phyloP scores from a whole-genome alignment of 1,284 basidiomycete genomes.

The Mycena sp. region DNA sequence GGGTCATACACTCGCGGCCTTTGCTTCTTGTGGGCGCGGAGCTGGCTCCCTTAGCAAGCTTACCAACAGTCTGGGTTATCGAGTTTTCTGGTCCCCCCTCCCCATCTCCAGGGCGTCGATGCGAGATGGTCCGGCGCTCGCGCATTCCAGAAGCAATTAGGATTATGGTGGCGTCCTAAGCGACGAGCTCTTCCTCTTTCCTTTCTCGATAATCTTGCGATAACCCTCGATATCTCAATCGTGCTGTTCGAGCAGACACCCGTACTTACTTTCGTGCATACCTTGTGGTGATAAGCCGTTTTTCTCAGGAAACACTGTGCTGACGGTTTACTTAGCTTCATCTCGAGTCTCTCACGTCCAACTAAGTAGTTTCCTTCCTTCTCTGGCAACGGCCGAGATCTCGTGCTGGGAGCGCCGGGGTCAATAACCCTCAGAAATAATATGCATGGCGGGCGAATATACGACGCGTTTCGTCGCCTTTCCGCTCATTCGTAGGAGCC shows the following conservation, averaged over 20 bases:
- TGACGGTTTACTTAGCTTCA: background rate
- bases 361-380: background rate
- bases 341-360: slow-evolving; percentile 6
- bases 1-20: background rate
- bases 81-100: background rate
- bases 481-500: too few species aligned
- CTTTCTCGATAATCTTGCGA: too few species aligned
- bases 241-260: too few species aligned
- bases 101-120: background rate
- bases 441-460: too few species aligned
- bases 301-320: slow-evolving; percentile 12
- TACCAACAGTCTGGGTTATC: slow-evolving; percentile 8
- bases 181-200: background rate
- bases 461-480: background rate
- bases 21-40: background rate
- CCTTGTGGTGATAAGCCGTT: slow-evolving; percentile 23
- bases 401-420: background rate
- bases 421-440: background rate
- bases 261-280: background rate
- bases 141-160: background rate
- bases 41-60: background rate
- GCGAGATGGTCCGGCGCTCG: background rate
- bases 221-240: too few species aligned
- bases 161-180: background rate
- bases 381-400: slow-evolving; percentile 5